A percentile compares a stretch with the other conserved stretches of the same genome.
Conservation (phyloP, 2,329 filamentous ascomycete genomes). For the Colletotrichum paranaense region DNA sequence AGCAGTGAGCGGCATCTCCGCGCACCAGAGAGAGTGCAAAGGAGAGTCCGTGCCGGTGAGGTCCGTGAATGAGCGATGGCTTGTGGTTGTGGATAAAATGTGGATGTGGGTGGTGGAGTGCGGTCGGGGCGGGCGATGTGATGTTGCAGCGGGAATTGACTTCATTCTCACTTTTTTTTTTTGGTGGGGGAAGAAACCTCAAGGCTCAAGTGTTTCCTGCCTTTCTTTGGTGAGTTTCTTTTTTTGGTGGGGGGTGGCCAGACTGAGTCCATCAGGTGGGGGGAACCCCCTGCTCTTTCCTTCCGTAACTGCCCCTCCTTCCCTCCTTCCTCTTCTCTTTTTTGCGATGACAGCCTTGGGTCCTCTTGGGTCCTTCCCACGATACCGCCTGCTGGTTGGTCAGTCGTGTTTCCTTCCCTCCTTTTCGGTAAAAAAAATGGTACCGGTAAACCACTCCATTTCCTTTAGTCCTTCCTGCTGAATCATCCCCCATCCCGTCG, state of each 20-base stretch:
- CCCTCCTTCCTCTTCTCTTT: slow-evolving; percentile 1
- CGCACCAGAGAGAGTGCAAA: neutral
- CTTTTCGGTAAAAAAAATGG: no score
- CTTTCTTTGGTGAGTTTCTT: neutral
- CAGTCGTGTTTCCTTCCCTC: neutral
- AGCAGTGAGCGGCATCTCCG: slow-evolving; percentile 22
- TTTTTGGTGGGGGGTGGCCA: neutral
- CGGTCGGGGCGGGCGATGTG: slow-evolving; percentile 9
- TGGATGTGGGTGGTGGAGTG: neutral
- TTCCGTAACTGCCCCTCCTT: neutral
- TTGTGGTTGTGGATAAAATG: neutral
- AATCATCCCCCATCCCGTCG: neutral
- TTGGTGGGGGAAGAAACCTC: neutral
- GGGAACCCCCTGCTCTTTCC: neutral
- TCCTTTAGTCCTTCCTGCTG: neutral
- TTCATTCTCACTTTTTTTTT: slow-evolving; percentile 9
- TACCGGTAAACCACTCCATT: neutral
- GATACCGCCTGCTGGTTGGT: neutral
- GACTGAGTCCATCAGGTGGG: slow-evolving; percentile 15
- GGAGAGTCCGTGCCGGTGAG: slow-evolving; percentile 13
- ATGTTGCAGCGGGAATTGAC: slow-evolving; percentile 15
- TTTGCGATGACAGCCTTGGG: neutral
- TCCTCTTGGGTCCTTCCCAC: neutral
- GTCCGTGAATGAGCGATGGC: neutral
- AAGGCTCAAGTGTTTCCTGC: neutral